Evolutionary conservation across 2,329 filamentous ascomycete genomes (phyloP).

Genomic region (Exophiala lecanii-corni): DNA sequence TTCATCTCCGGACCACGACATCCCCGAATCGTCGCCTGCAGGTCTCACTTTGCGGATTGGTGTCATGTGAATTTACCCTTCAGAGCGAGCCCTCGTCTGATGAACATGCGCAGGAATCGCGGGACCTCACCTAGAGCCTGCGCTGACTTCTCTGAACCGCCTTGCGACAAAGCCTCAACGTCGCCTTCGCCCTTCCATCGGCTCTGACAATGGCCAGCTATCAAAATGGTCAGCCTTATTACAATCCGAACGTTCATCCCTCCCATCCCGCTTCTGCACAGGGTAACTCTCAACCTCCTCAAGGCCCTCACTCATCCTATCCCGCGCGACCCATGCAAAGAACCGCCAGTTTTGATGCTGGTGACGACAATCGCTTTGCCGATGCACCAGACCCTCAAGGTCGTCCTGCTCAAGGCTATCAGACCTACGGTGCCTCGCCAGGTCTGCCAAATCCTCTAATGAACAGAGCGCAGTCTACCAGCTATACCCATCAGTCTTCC

Average conservation of each 20-base stretch:
- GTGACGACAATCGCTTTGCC: slow-evolving; percentile 62
- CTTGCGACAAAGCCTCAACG: slow-evolving; percentile 4
- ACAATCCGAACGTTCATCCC: slow-evolving; percentile 34
- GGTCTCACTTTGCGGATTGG: too few relatives aligned
- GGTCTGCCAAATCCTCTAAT: slow-evolving; percentile 22
- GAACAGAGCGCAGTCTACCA: slow-evolving; percentile 33
- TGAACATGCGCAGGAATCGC: slow-evolving; percentile 19
- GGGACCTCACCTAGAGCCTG: slow-evolving; percentile 11
- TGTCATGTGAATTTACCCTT: too few relatives aligned
- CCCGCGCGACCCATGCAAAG: slow-evolving; percentile 44
- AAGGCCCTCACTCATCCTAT: slow-evolving; percentile 28
- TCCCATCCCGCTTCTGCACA: slow-evolving; percentile 28
- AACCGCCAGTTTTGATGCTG: slow-evolving; percentile 69
- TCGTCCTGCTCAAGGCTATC: slow-evolving; percentile 13
- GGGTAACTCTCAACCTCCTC: slow-evolving; percentile 41
- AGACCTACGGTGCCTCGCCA: slow-evolving; percentile 7
- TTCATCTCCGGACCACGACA: too few relatives aligned
- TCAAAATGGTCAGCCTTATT: slow-evolving; percentile 48
- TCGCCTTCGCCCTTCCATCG: neutral
- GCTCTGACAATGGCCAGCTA: slow-evolving; percentile 50
- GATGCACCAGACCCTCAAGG: slow-evolving; percentile 29
- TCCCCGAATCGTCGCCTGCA: too few relatives aligned
- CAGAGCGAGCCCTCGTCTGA: too few relatives aligned
- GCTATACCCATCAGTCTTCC: slow-evolving; percentile 26
- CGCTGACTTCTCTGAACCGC: slow-evolving; percentile 15